phyloP scores from a whole-genome alignment of 1,284 basidiomycete species.

The Ceratorhiza oryzae-sativae region DNA sequence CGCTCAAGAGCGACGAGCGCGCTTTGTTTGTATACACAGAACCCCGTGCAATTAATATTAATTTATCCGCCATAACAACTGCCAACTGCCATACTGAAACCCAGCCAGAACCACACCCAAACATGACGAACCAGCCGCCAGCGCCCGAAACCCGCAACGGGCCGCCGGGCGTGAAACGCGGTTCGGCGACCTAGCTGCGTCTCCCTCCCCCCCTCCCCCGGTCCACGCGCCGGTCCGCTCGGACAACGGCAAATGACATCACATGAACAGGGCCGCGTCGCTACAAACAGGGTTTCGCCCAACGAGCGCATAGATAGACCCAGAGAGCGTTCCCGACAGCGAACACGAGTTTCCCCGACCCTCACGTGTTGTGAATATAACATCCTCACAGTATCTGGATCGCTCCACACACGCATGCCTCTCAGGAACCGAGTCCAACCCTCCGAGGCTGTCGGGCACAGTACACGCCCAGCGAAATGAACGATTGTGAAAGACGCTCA shows the following conservation, averaged over 20 bases:
- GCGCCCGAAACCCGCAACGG: background rate
- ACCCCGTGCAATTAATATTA: background rate
- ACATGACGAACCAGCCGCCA: background rate
- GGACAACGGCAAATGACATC: constrained; percentile 2
- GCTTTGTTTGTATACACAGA: background rate
- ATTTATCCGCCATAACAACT: background rate
- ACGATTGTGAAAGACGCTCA: background rate
- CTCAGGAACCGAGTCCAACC: background rate
- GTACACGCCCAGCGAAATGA: background rate
- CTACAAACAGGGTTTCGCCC: background rate
- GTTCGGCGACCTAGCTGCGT: background rate
- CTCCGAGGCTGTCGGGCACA: constrained; percentile 2
- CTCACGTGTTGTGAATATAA: constrained; percentile 8
- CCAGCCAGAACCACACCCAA: background rate
- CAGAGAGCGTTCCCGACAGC: background rate
- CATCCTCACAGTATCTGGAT: constrained; percentile 15
- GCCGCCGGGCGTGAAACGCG: background rate
- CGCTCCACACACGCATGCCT: constrained; percentile 10
- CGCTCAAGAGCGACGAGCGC: background rate
- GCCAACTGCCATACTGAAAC: constrained; percentile 19
- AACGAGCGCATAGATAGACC: background rate
- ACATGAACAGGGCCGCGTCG: background rate
- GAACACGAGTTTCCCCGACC: background rate
- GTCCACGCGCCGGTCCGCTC: background rate
- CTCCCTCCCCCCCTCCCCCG: no score